These are phyloP conservation scores for Gonapodya prolifera DNA, from an alignment of 192 early-diverging fungal species.

Conservation along the genomic window DNA sequence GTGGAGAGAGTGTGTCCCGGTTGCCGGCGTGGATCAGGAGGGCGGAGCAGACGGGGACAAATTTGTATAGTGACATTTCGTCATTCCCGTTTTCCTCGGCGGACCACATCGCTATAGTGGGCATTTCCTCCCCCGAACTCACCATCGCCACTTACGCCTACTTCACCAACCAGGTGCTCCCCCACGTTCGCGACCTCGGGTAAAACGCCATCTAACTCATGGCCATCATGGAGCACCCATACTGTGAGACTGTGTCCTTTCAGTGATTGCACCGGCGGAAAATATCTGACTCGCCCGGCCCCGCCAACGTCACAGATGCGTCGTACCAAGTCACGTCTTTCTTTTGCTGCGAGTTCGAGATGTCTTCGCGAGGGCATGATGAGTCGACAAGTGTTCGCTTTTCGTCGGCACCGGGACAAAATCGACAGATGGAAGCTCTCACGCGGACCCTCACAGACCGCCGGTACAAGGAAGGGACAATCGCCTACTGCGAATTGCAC, in stretches of 20 bases:
- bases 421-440: constrained; percentile 61
- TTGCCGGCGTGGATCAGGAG: constrained; percentile 80
- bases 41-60: constrained; percentile 67
- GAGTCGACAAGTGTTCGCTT: neutral
- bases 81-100: too few species aligned
- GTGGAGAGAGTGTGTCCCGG: constrained; percentile 69
- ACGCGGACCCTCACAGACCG: constrained; percentile 80
- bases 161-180: constrained; percentile 74
- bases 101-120: too few species aligned
- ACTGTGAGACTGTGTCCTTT: too few species aligned
- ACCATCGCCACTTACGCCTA: constrained; percentile 78
- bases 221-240: constrained; percentile 98
- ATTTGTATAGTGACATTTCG: too few species aligned
- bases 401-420: neutral
- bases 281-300: too few species aligned
- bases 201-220: constrained; percentile 77
- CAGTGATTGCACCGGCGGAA: too few species aligned
- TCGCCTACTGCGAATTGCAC: constrained; percentile 91
- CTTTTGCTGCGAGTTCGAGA: constrained; percentile 53
- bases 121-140: constrained; percentile 77
- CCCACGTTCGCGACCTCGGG: constrained; percentile 68
- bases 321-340: constrained; percentile 98
- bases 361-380: constrained; percentile 77
- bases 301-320: too few species aligned
- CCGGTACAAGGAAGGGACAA: constrained; percentile 80